These are phyloP conservation scores for Lachnellula cervina DNA, from an alignment of 2,329 filamentous ascomycete genomes.

Conservation along the genomic window DNA sequence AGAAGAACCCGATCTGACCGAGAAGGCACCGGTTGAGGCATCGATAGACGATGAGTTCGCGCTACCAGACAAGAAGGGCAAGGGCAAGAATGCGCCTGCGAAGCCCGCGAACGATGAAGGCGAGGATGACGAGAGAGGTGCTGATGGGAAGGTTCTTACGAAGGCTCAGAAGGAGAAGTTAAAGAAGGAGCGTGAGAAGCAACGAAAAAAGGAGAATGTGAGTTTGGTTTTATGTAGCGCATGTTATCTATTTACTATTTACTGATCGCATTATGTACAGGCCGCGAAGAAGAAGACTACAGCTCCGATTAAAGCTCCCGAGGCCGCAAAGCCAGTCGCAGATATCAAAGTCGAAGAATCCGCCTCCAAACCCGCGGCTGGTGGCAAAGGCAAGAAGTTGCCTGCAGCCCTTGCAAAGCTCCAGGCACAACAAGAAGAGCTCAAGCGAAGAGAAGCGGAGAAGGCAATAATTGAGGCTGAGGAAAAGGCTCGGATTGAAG, in stretches of 20 bases:
- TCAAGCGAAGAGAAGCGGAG: conserved; percentile 62
- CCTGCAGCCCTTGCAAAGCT: conserved; percentile 67
- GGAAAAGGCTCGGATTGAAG: conserved; percentile 60
- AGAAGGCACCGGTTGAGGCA: conserved; percentile 76
- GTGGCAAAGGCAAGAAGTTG: conserved; percentile 86
- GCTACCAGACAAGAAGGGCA: conserved; percentile 67
- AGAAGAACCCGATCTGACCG: conserved; percentile 43
- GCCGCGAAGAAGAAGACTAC: conserved; percentile 78
- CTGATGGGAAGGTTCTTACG: conserved; percentile 70
- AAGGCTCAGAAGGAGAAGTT: conserved; percentile 98
- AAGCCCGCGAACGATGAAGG: conserved; percentile 39
- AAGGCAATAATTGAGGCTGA: conserved; percentile 53
- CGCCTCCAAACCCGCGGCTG: conserved; percentile 39
- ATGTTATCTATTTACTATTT: neutral
- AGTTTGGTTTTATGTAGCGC: conserved; percentile 20
- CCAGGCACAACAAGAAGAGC: conserved; percentile 78
- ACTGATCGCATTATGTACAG: conserved; percentile 36
- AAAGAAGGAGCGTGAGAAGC: conserved; percentile 98
- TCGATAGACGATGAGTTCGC: conserved; percentile 82
- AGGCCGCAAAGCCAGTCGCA: conserved; percentile 48
- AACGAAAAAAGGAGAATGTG: conserved; percentile 96
- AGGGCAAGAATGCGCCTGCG: conserved; percentile 53
- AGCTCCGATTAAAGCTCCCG: conserved; percentile 49
- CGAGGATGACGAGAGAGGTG: conserved; percentile 47
- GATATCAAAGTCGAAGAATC: conserved; percentile 45